A percentile compares a stretch with the other conserved stretches of the same genome.
phyloP scores from a whole-genome alignment of 2,329 filamentous ascomycete species.

The Cordyceps cateniannulata region DNA sequence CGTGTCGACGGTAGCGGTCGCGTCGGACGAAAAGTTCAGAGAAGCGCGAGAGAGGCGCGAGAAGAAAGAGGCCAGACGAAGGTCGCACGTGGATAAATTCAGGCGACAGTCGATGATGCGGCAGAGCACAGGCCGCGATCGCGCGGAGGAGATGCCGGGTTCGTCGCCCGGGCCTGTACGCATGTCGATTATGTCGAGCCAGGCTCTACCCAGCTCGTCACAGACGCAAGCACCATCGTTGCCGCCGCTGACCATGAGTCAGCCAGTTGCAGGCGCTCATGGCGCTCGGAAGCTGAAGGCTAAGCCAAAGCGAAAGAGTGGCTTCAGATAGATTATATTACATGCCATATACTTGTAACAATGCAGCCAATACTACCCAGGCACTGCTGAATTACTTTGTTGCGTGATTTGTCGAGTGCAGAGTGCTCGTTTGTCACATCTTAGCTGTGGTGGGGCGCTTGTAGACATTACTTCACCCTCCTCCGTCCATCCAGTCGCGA shows the following conservation, averaged over 20 bases:
- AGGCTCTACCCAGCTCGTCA: slow-evolving; percentile 27
- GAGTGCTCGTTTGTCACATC: background rate
- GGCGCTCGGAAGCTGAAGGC: slow-evolving; percentile 36
- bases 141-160: slow-evolving; percentile 3
- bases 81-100: slow-evolving; percentile 28
- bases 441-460: background rate
- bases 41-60: slow-evolving; percentile 27
- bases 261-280: slow-evolving; percentile 39
- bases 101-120: slow-evolving; percentile 24
- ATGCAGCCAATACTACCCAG: background rate
- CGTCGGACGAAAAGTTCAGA: slow-evolving; percentile 29
- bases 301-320: slow-evolving; percentile 13
- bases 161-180: slow-evolving; percentile 15
- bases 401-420: background rate
- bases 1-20: slow-evolving; percentile 31
- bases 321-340: slow-evolving; percentile 6
- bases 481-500: background rate
- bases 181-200: slow-evolving; percentile 30
- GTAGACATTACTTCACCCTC: background rate
- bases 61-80: slow-evolving; percentile 27
- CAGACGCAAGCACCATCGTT: slow-evolving; percentile 25
- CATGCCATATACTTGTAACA: background rate
- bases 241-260: slow-evolving; percentile 37
- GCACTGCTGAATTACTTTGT: background rate
- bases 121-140: slow-evolving; percentile 15